Percentiles rank a stretch among this genome's conserved stretches.
phyloP scores from a whole-genome alignment of 805 yeast species.

The Metschnikowia bowlesiae region DNA sequence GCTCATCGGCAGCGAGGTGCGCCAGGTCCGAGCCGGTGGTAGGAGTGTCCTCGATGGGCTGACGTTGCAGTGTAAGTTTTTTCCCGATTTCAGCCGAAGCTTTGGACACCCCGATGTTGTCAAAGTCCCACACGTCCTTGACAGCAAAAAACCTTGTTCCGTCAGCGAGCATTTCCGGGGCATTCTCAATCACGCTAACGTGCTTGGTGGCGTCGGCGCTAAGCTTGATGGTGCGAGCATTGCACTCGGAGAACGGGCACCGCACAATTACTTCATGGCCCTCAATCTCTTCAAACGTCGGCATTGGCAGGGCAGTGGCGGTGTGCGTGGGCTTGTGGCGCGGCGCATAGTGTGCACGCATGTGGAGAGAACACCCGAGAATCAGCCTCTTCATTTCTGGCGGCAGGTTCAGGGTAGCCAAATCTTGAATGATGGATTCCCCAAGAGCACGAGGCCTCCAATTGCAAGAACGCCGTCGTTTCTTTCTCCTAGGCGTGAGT shows the following conservation, averaged over 20 bases:
- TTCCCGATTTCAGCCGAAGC: conserved; percentile 24
- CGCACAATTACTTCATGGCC: conserved; percentile 6
- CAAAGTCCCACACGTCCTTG: conserved; percentile 71
- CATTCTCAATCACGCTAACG: conserved; percentile 14
- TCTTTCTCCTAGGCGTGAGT: no score
- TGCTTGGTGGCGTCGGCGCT: conserved; percentile 8
- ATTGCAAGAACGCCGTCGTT: no score
- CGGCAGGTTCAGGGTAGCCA: no score
- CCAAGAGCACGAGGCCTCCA: no score
- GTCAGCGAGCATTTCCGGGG: conserved; percentile 28
- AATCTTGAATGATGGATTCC: no score
- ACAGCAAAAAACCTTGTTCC: conserved; percentile 36
- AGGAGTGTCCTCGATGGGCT: no score
- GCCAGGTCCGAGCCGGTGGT: no score
- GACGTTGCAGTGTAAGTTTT: conserved; percentile 16
- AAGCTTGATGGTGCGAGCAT: conserved; percentile 23
- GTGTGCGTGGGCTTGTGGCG: no score
- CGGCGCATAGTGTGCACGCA: no score
- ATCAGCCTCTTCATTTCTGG: no score
- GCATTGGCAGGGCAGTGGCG: not conserved
- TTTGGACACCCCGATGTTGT: conserved; percentile 70
- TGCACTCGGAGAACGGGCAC: conserved; percentile 25
- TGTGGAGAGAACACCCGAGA: no score
- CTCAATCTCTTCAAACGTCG: not conserved
- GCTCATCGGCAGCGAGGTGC: no score